Conservation (phyloP, 768 basidiomycete genomes). For the Rubroboletus satanas region DNA sequence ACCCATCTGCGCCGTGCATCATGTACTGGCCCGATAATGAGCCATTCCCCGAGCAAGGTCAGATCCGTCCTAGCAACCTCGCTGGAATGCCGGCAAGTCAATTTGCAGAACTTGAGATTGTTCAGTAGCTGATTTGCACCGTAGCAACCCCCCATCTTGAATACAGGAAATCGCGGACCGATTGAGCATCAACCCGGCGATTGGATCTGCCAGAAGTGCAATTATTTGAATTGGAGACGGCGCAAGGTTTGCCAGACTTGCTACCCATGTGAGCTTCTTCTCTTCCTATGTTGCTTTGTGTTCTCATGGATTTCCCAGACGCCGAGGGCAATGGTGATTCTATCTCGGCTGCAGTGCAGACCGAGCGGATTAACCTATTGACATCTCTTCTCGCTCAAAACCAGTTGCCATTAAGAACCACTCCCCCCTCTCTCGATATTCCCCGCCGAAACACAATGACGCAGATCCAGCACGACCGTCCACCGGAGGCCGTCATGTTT, state of each 20-base stretch:
- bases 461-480: constrained; percentile 42
- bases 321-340: constrained; percentile 88
- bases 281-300: constrained; percentile 6
- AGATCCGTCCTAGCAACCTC: constrained; percentile 61
- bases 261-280: constrained; percentile 61
- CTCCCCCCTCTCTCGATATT: constrained; percentile 15
- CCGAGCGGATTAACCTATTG: constrained; percentile 77
- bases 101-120: not conserved
- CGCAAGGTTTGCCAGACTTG: constrained; percentile 90
- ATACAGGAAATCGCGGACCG: constrained; percentile 84
- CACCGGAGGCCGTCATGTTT: constrained; percentile 37
- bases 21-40: constrained; percentile 94
- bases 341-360: constrained; percentile 79
- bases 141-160: constrained; percentile 81
- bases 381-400: constrained; percentile 68
- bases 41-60: constrained; percentile 73
- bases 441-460: constrained; percentile 45
- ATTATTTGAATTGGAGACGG: constrained; percentile 84
- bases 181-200: constrained; percentile 83
- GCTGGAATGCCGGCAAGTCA: constrained; percentile 50
- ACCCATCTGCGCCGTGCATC: constrained; percentile 70
- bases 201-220: constrained; percentile 82
- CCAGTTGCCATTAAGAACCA: constrained; percentile 31
- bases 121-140: not conserved
- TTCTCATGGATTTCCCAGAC: constrained; percentile 40